Evolutionary conservation across 345 rosid genomes (phyloP), one percentile per base, ranked within the genome.

Genomic region (Lepidium aucheri): DNA sequence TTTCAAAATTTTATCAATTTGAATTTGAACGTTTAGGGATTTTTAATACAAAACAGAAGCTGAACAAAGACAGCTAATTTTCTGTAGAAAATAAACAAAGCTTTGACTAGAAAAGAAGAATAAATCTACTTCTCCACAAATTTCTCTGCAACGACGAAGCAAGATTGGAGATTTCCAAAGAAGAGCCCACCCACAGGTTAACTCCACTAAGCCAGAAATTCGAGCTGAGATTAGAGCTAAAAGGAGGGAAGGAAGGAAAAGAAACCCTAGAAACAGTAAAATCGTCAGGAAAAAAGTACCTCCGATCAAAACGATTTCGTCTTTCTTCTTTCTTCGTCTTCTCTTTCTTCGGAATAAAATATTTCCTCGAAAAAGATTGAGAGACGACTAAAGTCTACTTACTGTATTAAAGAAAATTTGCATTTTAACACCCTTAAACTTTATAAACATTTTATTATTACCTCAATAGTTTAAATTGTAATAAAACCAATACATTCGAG

Each of bases 221-320:
- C 7, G 39, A 73, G 12, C 67, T 55, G 50, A 26, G 62, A 49
- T 10, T 9, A 39, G 36, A 56, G 62, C 41, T 69, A 13, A 33
- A 54, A 40, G 28, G 41, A 73, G 41, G 9, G 57, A 34, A 1
- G 0, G 1, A 26, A 13, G 0, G 0, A n/a, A n/a, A 35, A 28
- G 33, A 53, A 61, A 39, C 15, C 65, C 69, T 47, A 73, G 62
- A 57, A 30, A 16, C 9, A 7, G 54, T 20, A 30, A 60, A 47
- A 12, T 67, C 59, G 42, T 17, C 77, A n/a, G 68, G 73, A 6
- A 22, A 50, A 70, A 18, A 44, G 52, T 60, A 74, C 73, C 77
- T 67, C 73, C 65, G 77, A 74, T 74, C 73, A 67, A 61, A 74
- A 46, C 34, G 43, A n/a, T 17, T 56, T 57, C 45, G 35, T 47